Evolutionary conservation across 2,329 filamentous ascomycete genomes (phyloP), one percentile per base, ranked within the genome.

Genomic region (Sporothrix globosa): DNA sequence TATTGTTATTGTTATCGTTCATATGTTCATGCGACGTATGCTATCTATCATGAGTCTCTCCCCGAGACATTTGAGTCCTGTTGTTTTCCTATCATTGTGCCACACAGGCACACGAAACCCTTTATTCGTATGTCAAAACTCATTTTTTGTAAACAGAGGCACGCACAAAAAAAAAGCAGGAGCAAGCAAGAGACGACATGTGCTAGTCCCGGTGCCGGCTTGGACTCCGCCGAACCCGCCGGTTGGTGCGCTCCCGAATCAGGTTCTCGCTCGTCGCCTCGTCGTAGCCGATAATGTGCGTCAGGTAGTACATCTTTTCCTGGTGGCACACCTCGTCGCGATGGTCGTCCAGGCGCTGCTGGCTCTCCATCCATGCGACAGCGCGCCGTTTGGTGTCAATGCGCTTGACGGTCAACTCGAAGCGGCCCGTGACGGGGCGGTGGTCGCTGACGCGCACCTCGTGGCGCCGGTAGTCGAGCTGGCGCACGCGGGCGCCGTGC

Each of bases 381-480:
- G 86, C 87, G 73, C 92, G 86, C 77, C 87, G 86, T 75, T 88
- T 86, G 6, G 87, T 84, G 72, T 90, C 86, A 46, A 98, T 90
- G 21, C 87, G 92, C 83, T 98, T 99, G 72, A 97, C 86, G 68
- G 91, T 88, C 69, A 97, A 87, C 77, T 88, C 89, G 81, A 99
- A 97, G 48, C 84, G 84, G 1, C 92, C 96, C 73, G 91, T 97
- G 41, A 99, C 96, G 11, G 96, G 96, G 74, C 96, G 86, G 80
- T 99, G 96, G 78, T 99, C 96, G 44, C 92, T 97, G 5, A 95
- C 92, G 72, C 90, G 87, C 46, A 98, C 91, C 79, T 98, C 96
- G 80, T 97, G 95, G 65, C 96, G 84, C 66, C 87, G 85, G 80
- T 99, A 99, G 74, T 97, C 92, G 65, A 93, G 82, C 80, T 98